Percentiles rank a stretch among this genome's conserved stretches.
Evolutionary conservation across 192 early-diverging fungal genomes (phyloP).

Genomic region (Backusella tuberculispora): DNA sequence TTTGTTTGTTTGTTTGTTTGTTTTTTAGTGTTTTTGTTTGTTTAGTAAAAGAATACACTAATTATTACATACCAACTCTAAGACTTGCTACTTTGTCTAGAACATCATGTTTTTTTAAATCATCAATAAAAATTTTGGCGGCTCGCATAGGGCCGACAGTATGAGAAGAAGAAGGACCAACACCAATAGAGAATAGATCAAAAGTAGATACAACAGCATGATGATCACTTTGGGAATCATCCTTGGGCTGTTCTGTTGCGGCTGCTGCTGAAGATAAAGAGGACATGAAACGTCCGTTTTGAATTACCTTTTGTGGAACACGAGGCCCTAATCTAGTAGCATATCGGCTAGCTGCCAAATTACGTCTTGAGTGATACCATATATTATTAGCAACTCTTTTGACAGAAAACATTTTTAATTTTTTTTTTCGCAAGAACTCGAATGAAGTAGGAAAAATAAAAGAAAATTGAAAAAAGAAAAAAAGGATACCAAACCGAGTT

Average conservation of each 20-base stretch:
- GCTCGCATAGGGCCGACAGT: conserved; percentile 97
- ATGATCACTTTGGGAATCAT: conserved; percentile 20
- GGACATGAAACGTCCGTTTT: conserved; percentile 1
- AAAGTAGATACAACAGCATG: conserved; percentile 94
- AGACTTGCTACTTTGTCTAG: conserved; percentile 53
- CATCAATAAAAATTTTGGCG: conserved; percentile 92
- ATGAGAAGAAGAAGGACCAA: conserved; percentile 89
- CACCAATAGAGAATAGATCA: conserved; percentile 94
- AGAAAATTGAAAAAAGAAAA: background rate
- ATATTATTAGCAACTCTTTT: background rate
- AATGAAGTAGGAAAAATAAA: background rate
- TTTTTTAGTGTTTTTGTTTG: background rate
- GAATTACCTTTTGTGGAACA: conserved; percentile 17
- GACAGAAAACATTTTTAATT: conserved; percentile 5
- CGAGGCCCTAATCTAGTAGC: background rate
- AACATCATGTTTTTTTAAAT: conserved; percentile 69
- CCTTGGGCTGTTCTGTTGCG: background rate
- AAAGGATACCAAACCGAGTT: background rate
- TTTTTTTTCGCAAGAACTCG: background rate
- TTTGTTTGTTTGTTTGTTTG: conserved; percentile 4
- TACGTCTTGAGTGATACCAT: background rate
- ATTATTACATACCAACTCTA: conserved; percentile 39
- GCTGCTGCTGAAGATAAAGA: background rate
- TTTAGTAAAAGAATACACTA: conserved; percentile 8
- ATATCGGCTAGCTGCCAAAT: background rate